Conservation (phyloP, 495 filamentous ascomycete species). For the Hypomontagnella monticulosa region DNA sequence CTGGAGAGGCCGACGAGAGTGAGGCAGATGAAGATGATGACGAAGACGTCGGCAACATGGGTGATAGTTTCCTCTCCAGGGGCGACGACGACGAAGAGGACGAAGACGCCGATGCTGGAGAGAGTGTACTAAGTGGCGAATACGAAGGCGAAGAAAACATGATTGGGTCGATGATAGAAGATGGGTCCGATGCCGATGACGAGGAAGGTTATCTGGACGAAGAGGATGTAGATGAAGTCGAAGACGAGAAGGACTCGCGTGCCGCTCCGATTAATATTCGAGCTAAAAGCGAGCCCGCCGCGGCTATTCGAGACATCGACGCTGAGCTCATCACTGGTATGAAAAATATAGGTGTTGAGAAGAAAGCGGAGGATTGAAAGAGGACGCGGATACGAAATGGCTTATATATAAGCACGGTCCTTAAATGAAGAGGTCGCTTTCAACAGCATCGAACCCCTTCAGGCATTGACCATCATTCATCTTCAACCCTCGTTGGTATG, state of each 20-base stretch:
- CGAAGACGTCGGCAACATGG: slow-evolving; percentile 56
- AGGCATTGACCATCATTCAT: slow-evolving; percentile 8
- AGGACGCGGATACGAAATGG: neutral
- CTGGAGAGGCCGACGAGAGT: slow-evolving; percentile 63
- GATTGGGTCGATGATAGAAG: slow-evolving; percentile 46
- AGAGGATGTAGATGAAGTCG: slow-evolving; percentile 35
- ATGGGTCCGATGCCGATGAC: slow-evolving; percentile 48
- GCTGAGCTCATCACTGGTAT: slow-evolving; percentile 63
- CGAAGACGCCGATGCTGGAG: slow-evolving; percentile 53
- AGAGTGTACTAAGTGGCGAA: slow-evolving; percentile 51
- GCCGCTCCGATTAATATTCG: slow-evolving; percentile 11
- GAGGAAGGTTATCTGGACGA: slow-evolving; percentile 48
- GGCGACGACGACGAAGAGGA: slow-evolving; percentile 60
- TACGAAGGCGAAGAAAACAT: slow-evolving; percentile 52
- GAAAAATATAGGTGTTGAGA: slow-evolving; percentile 52
- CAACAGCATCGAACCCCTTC: slow-evolving; percentile 2
- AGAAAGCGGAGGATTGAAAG: slow-evolving; percentile 36
- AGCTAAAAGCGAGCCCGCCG: slow-evolving; percentile 17
- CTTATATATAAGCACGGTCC: neutral
- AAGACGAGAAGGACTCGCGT: slow-evolving; percentile 39
- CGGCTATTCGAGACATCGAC: slow-evolving; percentile 48
- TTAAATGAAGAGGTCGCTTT: neutral
- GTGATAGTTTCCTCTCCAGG: slow-evolving; percentile 69
- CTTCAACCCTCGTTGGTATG: neutral
- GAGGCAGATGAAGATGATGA: slow-evolving; percentile 58